Evolutionary conservation across 345 rosid genomes (phyloP).

Genomic region (Gossypium ekmanianum): DNA sequence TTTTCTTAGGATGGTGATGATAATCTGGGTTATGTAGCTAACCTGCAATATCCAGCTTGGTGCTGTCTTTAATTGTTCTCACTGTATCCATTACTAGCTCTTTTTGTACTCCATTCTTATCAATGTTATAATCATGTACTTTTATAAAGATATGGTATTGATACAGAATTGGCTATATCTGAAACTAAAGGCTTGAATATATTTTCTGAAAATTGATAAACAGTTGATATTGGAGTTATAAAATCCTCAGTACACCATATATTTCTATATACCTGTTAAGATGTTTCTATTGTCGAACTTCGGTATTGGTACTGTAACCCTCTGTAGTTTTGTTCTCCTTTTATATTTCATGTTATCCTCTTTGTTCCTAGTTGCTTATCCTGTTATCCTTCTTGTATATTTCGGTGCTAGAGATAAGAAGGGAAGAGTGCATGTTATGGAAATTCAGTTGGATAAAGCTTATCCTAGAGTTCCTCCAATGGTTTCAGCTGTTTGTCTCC

Average conservation of each 20-base stretch:
- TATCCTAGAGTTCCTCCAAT: slow-evolving; percentile 66
- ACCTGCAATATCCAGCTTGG: not conserved
- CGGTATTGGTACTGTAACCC: not conserved
- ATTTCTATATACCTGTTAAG: not conserved
- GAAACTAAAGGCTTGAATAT: not conserved
- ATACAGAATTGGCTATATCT: not conserved
- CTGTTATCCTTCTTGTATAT: slow-evolving; percentile 8
- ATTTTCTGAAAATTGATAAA: slow-evolving; percentile 1
- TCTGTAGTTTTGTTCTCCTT: not conserved
- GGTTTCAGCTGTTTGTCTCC: slow-evolving; percentile 56
- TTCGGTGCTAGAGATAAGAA: slow-evolving; percentile 48
- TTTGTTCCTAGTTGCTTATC: slow-evolving; percentile 8
- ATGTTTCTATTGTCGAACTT: not conserved
- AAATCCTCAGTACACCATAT: not conserved
- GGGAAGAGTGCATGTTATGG: slow-evolving; percentile 54
- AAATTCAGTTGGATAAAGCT: slow-evolving; percentile 48
- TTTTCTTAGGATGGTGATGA: not conserved
- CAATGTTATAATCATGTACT: not conserved
- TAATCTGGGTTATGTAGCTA: not conserved
- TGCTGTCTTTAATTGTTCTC: not conserved
- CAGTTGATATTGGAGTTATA: not conserved
- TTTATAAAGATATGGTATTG: not conserved
- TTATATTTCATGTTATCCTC: slow-evolving; percentile 9
- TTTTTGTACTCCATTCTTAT: not conserved
- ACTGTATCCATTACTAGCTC: not conserved